These are phyloP conservation scores for Xylariaceae sp. DNA, from an alignment of 2,329 filamentous ascomycete species.

Conservation along the genomic window DNA sequence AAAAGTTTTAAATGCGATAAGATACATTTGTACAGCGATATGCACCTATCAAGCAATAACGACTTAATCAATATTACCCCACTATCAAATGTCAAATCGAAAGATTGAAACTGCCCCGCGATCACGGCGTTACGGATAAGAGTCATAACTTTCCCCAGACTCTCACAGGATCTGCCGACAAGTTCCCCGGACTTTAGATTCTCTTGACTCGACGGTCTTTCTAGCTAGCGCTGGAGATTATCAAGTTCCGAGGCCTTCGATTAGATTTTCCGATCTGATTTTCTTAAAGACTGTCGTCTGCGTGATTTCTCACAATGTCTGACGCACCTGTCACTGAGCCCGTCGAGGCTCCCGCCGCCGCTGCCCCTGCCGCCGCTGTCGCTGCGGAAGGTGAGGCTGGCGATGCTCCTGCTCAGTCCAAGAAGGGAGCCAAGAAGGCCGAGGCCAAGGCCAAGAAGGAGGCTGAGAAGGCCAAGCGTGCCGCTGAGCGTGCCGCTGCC, in stretches of 20 bases:
- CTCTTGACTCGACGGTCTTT: constrained; percentile 1
- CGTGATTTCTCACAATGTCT: constrained; percentile 26
- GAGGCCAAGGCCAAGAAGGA: constrained; percentile 85
- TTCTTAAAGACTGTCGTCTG: neutral
- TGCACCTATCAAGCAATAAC: constrained; percentile 14
- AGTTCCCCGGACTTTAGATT: neutral
- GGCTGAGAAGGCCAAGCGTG: constrained; percentile 67
- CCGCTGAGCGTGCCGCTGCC: constrained; percentile 69
- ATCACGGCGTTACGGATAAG: constrained; percentile 15
- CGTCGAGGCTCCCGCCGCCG: constrained; percentile 23
- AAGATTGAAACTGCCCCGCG: constrained; percentile 27
- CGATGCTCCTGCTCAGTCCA: constrained; percentile 43
- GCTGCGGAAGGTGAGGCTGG: constrained; percentile 27
- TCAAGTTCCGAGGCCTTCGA: neutral
- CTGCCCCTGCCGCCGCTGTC: constrained; percentile 24
- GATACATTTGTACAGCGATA: constrained; percentile 11
- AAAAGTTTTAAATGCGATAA: constrained; percentile 12
- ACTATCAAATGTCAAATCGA: constrained; percentile 20
- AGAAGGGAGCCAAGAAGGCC: constrained; percentile 80
- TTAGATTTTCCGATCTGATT: neutral
- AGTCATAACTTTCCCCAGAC: neutral
- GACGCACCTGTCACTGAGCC: constrained; percentile 30
- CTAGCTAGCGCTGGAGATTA: neutral
- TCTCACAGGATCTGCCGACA: neutral
- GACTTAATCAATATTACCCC: constrained; percentile 10